phyloP scores from a whole-genome alignment of 1,284 basidiomycete genomes.

The Apiotrichum gamsii region DNA sequence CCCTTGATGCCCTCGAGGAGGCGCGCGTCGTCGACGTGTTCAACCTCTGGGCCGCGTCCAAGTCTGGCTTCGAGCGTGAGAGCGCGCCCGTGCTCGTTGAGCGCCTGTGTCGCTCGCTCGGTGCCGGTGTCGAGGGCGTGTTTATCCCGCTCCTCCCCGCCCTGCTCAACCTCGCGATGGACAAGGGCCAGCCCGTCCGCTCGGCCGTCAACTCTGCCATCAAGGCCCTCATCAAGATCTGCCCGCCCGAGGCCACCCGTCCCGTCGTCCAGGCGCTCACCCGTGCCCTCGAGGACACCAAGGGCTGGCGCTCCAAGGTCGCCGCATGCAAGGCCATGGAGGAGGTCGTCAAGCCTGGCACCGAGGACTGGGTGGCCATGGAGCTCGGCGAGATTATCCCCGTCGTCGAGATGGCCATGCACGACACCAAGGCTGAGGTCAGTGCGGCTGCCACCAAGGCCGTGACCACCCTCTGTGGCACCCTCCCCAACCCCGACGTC shows the following conservation, averaged over 20 bases:
- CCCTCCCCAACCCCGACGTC: constrained; percentile 91
- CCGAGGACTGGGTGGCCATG: constrained; percentile 75
- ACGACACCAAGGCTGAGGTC: constrained; percentile 95
- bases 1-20: constrained; percentile 38
- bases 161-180: constrained; percentile 81
- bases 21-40: constrained; percentile 57
- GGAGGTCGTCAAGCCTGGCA: constrained; percentile 59
- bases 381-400: constrained; percentile 80
- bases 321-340: constrained; percentile 85
- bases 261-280: constrained; percentile 68
- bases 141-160: constrained; percentile 71
- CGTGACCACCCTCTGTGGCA: constrained; percentile 84
- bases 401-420: constrained; percentile 84
- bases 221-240: constrained; percentile 75
- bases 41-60: constrained; percentile 69
- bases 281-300: constrained; percentile 62
- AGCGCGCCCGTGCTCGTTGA: constrained; percentile 80
- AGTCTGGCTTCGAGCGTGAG: constrained; percentile 87
- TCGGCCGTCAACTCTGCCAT: constrained; percentile 73
- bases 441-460: constrained; percentile 83
- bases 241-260: constrained; percentile 75
- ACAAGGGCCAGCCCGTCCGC: constrained; percentile 91
- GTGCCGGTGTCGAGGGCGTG: constrained; percentile 71
- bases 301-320: constrained; percentile 94
- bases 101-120: constrained; percentile 65